These are phyloP conservation scores for Stentor roeselii DNA, from an alignment of 73 alveolate genomes.

Conservation along the genomic window DNA sequence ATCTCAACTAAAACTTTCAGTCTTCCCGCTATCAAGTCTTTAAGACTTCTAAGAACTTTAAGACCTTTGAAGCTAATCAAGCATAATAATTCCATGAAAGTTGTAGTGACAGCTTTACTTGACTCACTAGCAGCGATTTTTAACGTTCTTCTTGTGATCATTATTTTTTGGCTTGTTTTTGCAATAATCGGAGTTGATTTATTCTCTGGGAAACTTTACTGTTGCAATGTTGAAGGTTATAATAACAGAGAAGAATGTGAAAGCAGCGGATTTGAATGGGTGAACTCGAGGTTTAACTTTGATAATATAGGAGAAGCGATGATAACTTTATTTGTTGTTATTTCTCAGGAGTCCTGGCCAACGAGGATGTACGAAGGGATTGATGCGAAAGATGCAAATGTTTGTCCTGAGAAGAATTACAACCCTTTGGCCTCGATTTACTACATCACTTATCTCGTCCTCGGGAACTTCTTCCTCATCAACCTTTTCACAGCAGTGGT, in stretches of 20 bases:
- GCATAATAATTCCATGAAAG: constrained; percentile 79
- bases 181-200: constrained; percentile 78
- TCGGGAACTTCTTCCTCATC: constrained; percentile 30
- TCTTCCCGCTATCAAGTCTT: constrained; percentile 67
- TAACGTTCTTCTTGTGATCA: constrained; percentile 75
- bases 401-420: constrained; percentile 61
- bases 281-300: constrained; percentile 62
- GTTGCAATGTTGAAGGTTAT: constrained; percentile 28
- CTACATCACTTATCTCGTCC: neutral
- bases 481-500: constrained; percentile 31
- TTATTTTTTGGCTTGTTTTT: constrained; percentile 89
- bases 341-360: constrained; percentile 95
- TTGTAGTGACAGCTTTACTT: constrained; percentile 79
- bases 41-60: constrained; percentile 84
- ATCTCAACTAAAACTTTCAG: constrained; percentile 40
- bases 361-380: constrained; percentile 58
- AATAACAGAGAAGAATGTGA: constrained; percentile 37
- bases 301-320: constrained; percentile 85
- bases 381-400: constrained; percentile 52
- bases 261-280: constrained; percentile 59
- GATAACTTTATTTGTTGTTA: constrained; percentile 83
- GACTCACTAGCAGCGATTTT: constrained; percentile 80
- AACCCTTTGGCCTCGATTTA: neutral
- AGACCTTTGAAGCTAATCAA: constrained; percentile 87
- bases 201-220: constrained; percentile 75